These are phyloP conservation scores for Penicillium thymicola DNA, from an alignment of 2,329 filamentous ascomycete species.

Conservation along the genomic window DNA sequence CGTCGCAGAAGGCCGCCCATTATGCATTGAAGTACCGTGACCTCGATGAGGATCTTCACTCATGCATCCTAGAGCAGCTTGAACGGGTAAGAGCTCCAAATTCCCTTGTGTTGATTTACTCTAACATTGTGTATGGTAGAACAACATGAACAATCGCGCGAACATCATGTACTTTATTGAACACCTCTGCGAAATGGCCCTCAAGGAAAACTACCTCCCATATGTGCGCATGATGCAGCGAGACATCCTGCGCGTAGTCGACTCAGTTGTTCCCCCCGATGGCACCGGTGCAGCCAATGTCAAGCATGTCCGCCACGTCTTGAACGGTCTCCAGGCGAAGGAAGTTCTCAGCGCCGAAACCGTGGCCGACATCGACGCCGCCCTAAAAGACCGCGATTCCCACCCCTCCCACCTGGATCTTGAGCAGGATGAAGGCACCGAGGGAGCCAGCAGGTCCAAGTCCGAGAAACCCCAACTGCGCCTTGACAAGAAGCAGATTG, in stretches of 20 bases:
- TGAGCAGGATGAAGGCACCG: slow-evolving; percentile 33
- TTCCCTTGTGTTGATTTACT: neutral
- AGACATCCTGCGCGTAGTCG: slow-evolving; percentile 86
- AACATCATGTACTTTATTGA: slow-evolving; percentile 99
- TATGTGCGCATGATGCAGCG: slow-evolving; percentile 94
- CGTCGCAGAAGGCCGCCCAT: slow-evolving; percentile 85
- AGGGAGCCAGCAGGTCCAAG: slow-evolving; percentile 26
- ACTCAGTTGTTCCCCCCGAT: slow-evolving; percentile 83
- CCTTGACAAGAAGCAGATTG: slow-evolving; percentile 82
- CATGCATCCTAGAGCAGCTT: slow-evolving; percentile 93
- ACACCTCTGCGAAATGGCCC: slow-evolving; percentile 82
- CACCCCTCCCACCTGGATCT: slow-evolving; percentile 56
- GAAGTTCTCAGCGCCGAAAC: slow-evolving; percentile 70
- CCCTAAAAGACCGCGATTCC: slow-evolving; percentile 73
- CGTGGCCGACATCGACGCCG: slow-evolving; percentile 75
- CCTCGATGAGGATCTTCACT: slow-evolving; percentile 95
- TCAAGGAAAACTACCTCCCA: slow-evolving; percentile 69
- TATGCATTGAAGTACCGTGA: slow-evolving; percentile 93
- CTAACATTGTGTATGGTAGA: slow-evolving; percentile 47
- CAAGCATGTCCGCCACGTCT: slow-evolving; percentile 81
- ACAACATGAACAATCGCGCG: slow-evolving; percentile 92
- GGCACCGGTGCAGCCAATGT: slow-evolving; percentile 89
- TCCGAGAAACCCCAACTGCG: slow-evolving; percentile 38
- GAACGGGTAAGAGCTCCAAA: slow-evolving; percentile 60
- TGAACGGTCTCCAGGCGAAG: slow-evolving; percentile 68